Base-by-base conservation (phyloP, 352 stramenopile genomes). In the Halophytophthora polymorphica region DNA sequence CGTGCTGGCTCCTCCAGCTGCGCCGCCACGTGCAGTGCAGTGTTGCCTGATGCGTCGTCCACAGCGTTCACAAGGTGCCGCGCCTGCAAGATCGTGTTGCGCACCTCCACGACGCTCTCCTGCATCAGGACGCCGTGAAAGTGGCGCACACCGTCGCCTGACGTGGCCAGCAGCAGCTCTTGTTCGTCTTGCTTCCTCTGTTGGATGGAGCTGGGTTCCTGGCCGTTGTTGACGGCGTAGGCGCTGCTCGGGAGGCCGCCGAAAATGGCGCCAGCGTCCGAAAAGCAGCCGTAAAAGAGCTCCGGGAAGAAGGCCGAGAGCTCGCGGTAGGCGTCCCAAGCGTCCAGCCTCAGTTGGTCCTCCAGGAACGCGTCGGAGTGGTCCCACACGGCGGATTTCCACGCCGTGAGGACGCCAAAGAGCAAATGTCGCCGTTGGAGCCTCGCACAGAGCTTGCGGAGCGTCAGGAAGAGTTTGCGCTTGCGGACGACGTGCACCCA, bases 311-410 rank as follows among this genome's bases (percentile, higher is more conserved):
- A 65, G 21, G 71, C 65, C 1, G 73, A 67, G 13, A 90, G 46
- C 36, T 86, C 76, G 14, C 65, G 51, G 63, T 86, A 86, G 2
- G 56, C 53, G 34, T 82, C 72, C 76, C 76, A 86, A 2, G 76
- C 75, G 23, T 75, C 80, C 7, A 90, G 57, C 15, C 56, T 51
- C 1, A 90, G 54, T 14, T 52, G 59, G 18, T 88, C 76, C 49
- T 88, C 76, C 2, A 90, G 43, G 39, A 83, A 86, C 5, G 56
- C 64, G 40, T 85, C 72, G 1, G 73, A 53, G 4, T 77, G 73
- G 34, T 86, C 81, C 71, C 73, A 90, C 45, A 81, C 76, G 3
- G 72, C 72, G 22, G 66, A 64, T 45, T 86, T 86, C 78, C 78
- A 90, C 2, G 67, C 69, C 12, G 53, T 69, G 28, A 90, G 71